Conservation (phyloP, 495 filamentous ascomycete species). For the Amphirosellinia nigrospora region DNA sequence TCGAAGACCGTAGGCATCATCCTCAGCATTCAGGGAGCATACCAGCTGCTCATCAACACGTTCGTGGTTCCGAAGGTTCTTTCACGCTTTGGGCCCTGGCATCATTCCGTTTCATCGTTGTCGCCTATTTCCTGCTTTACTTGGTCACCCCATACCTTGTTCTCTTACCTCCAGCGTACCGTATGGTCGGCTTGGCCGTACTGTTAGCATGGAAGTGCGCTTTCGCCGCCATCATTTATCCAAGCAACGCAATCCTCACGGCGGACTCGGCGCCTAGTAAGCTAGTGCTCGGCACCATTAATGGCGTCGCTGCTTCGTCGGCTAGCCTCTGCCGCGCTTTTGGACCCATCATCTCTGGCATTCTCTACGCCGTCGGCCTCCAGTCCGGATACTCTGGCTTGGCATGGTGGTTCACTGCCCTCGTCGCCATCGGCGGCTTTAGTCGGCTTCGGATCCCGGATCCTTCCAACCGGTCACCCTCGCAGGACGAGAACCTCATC, state of each 20-base stretch:
- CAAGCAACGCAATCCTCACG: conserved; percentile 82
- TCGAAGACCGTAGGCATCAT: conserved; percentile 86
- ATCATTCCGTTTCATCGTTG: conserved; percentile 78
- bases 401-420: conserved; percentile 87
- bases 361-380: conserved; percentile 82
- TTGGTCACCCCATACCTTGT: conserved; percentile 86
- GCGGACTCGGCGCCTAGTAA: conserved; percentile 82
- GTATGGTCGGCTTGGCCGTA: conserved; percentile 73
- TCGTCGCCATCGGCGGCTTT: conserved; percentile 73
- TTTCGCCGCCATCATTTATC: conserved; percentile 83
- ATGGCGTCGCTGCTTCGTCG: conserved; percentile 88
- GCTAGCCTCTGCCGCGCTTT: conserved; percentile 87
- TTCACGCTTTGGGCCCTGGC: conserved; percentile 72
- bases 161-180: conserved; percentile 72
- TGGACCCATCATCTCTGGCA: conserved; percentile 85
- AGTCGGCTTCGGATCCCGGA: conserved; percentile 57
- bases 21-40: conserved; percentile 85
- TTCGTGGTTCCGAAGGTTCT: conserved; percentile 81
- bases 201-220: conserved; percentile 89
- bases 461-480: conserved; percentile 24
- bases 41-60: conserved; percentile 83
- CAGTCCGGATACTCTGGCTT: conserved; percentile 80
- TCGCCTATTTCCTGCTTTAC: conserved; percentile 89
- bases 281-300: conserved; percentile 85
- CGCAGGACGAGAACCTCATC: conserved; percentile 43